A percentile compares a stretch with the other conserved stretches of the same genome.
Evolutionary conservation across 2,329 filamentous ascomycete genomes (phyloP).

Genomic region (Trichoderma brevicompactum): DNA sequence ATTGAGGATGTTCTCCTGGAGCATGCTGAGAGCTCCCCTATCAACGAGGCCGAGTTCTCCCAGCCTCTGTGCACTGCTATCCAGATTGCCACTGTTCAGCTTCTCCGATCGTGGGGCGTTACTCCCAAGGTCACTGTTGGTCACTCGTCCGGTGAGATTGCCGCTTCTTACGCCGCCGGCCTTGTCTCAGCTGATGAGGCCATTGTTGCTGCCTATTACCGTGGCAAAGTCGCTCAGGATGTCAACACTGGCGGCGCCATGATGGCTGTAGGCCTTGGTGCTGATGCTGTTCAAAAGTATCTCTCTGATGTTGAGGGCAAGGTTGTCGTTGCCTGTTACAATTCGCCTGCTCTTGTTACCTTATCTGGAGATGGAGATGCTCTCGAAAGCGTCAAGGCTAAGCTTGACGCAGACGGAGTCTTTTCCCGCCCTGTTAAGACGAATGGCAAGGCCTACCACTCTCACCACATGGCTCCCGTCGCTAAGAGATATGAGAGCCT

Average conservation of each 20-base stretch:
- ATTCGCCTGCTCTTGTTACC: conserved; percentile 34
- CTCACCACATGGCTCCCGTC: conserved; percentile 30
- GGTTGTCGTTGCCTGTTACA: conserved; percentile 36
- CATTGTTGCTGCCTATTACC: conserved; percentile 46
- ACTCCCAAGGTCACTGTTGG: conserved; percentile 44
- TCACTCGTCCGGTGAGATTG: conserved; percentile 52
- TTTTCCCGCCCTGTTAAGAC: conserved; percentile 32
- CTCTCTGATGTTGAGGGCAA: conserved; percentile 30
- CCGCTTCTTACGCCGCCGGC: conserved; percentile 49
- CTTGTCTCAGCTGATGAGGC: conserved; percentile 43
- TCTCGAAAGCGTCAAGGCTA: conserved; percentile 22
- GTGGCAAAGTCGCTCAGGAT: conserved; percentile 38
- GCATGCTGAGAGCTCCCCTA: conserved; percentile 6
- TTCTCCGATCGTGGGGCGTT: conserved; percentile 36
- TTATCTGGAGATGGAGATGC: conserved; percentile 34
- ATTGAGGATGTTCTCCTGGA: conserved; percentile 3
- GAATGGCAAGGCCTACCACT: conserved; percentile 34
- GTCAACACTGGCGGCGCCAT: conserved; percentile 39
- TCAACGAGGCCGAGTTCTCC: conserved; percentile 31
- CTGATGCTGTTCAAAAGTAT: conserved; percentile 29
- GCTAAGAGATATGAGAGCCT: conserved; percentile 20
- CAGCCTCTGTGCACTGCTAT: conserved; percentile 42
- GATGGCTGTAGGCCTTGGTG: conserved; percentile 46
- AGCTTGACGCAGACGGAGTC: conserved; percentile 25
- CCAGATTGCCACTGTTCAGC: conserved; percentile 41